These are phyloP conservation scores for Scorias spongiosa DNA, from an alignment of 2,329 filamentous ascomycete genomes.

Conservation along the genomic window DNA sequence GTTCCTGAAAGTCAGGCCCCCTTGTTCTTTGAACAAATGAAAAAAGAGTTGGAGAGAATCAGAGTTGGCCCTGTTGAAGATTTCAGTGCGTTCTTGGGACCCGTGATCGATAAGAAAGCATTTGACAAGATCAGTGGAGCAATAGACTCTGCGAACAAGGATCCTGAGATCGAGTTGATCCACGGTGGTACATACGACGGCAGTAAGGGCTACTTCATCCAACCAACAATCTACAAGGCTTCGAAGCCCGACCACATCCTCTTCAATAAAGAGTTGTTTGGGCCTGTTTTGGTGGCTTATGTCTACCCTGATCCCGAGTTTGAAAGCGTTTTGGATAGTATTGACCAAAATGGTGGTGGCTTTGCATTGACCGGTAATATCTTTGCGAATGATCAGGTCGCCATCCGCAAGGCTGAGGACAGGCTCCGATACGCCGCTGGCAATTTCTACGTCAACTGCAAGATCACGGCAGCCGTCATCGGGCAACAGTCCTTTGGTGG, in stretches of 20 bases:
- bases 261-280: conserved; percentile 35
- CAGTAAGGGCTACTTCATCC: conserved; percentile 18
- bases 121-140: conserved; percentile 31
- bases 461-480: conserved; percentile 41
- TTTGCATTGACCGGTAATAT: conserved; percentile 36
- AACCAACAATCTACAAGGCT: conserved; percentile 33
- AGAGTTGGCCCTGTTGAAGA: conserved; percentile 21
- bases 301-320: conserved; percentile 34
- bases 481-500: conserved; percentile 44
- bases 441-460: conserved; percentile 45
- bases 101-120: conserved; percentile 34
- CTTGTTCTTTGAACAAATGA: conserved; percentile 17
- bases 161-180: conserved; percentile 28
- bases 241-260: conserved; percentile 28
- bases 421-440: conserved; percentile 39
- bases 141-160: conserved; percentile 32
- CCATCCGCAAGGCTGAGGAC: conserved; percentile 36
- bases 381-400: conserved; percentile 34
- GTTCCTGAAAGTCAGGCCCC: conserved; percentile 20
- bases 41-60: conserved; percentile 12
- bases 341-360: conserved; percentile 29
- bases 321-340: conserved; percentile 20
- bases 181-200: conserved; percentile 30
- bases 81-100: conserved; percentile 29
- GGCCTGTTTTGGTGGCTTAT: conserved; percentile 31